A percentile compares a stretch with the other conserved stretches of the same genome.
These are phyloP conservation scores for Pilaira anomala DNA, from an alignment of 192 early-diverging fungal species.

Conservation along the genomic window DNA sequence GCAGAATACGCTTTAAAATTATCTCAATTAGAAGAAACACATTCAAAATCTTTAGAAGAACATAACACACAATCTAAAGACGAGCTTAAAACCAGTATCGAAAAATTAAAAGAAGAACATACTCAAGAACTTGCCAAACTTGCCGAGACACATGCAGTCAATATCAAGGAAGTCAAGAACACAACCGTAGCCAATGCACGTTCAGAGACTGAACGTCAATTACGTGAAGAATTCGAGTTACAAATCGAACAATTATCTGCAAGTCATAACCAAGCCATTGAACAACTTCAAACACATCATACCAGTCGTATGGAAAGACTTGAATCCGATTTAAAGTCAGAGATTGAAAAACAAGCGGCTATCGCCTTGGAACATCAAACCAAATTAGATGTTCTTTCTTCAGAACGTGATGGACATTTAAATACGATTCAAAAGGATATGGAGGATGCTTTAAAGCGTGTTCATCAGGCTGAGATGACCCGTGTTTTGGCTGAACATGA, in stretches of 20 bases:
- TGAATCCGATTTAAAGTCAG: conserved; percentile 11
- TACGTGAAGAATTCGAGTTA: conserved; percentile 27
- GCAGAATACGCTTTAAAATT: conserved; percentile 10
- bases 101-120: neutral
- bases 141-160: neutral
- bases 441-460: conserved; percentile 17
- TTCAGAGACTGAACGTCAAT: conserved; percentile 18
- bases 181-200: conserved; percentile 6
- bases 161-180: conserved; percentile 9
- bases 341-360: conserved; percentile 18
- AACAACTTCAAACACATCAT: conserved; percentile 23
- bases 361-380: neutral
- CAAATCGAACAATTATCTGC: conserved; percentile 18
- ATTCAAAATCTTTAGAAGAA: neutral
- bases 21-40: neutral
- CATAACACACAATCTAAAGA: neutral
- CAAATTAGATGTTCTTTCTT: conserved; percentile 10
- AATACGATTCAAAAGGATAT: conserved; percentile 16
- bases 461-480: conserved; percentile 14
- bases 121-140: neutral
- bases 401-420: conserved; percentile 10
- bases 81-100: neutral
- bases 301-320: conserved; percentile 13
- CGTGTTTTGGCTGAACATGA: conserved; percentile 16
- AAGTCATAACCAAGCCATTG: conserved; percentile 25